Evolutionary conservation across 2,329 filamentous ascomycete genomes (phyloP).

Genomic region (Cytospora leucostoma): DNA sequence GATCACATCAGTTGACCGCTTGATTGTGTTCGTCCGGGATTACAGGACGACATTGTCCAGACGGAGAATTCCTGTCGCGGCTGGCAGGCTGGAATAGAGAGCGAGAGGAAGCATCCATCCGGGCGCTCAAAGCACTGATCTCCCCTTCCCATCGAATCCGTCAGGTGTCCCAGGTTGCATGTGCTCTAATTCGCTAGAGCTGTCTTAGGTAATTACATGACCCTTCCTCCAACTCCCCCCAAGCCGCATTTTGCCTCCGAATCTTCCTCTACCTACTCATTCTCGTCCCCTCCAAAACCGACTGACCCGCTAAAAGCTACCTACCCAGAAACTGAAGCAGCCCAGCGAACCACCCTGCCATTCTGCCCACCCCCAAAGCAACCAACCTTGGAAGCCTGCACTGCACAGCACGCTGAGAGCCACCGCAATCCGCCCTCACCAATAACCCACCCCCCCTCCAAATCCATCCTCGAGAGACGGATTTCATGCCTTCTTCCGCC

Average conservation of each 20-base stretch:
- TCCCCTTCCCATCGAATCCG: neutral
- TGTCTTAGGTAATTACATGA: neutral
- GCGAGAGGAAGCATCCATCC: neutral
- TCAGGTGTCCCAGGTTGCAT: neutral
- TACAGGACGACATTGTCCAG: neutral
- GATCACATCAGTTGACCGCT: neutral
- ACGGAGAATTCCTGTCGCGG: neutral
- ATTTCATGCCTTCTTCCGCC: slow-evolving; percentile 52
- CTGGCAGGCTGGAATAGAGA: neutral
- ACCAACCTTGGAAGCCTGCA: neutral
- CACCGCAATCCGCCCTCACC: slow-evolving; percentile 1
- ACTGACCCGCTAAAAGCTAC: slow-evolving; percentile 20
- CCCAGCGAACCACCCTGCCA: slow-evolving; percentile 1
- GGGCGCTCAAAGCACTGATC: slow-evolving; percentile 3
- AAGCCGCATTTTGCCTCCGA: neutral
- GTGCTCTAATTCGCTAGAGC: neutral
- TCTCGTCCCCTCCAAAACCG: neutral
- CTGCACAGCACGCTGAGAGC: slow-evolving; percentile 2
- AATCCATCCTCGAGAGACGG: slow-evolving; percentile 22
- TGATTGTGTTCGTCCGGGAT: neutral
- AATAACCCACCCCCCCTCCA: neutral
- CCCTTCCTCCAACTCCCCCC: neutral
- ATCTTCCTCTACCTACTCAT: neutral
- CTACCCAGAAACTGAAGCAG: neutral
- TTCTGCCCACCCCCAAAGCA: neutral